Base-by-base conservation (phyloP, 306 rosid species). In the Cucumis hystrix region DNA sequence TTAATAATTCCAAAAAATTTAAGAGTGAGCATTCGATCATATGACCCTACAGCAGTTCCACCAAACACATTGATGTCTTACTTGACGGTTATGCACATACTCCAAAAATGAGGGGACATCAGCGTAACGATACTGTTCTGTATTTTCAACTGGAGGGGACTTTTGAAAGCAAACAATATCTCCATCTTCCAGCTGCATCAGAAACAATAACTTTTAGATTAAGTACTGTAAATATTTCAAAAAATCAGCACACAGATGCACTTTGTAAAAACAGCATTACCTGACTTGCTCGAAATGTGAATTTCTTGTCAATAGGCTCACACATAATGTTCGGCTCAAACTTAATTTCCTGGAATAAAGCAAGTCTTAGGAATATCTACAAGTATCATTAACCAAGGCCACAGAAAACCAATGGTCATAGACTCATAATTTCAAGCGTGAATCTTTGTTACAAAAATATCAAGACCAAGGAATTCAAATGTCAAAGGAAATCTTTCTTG, bases 241-340 rank as follows among this genome's bases (percentile, higher is more conserved):
- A 66, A 20, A n/a, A 49, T 37, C 17, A 58, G 23, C 64, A 55
- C 45, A 71, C 25, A 54, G n/a, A 15, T 33, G 54, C 67, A 66
- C 23, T 65, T 65, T 20, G 18, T 8, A 21, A 78, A 52, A 21
- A 15, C 76, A 51, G 25, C 63, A 55, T 65, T 83, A 96, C 99
- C 99, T 96, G 99, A 83, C 97, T 88, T 77, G 86, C 87, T 80
- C 92, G 88, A 84, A 96, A 96, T 52, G 93, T 88, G 81, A 82
- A 30, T 83, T 87, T 91, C 93, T 91, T 92, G 83, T 96, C 99
- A 40, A 96, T 88, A 70, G 90, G 93, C 81, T 96, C 99, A 66
- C 99, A 96, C 99, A 96, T 92, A 74, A 96, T 94, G 87, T 83
- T 83, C 47, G 99, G 99, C 80, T 96, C 98, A 79, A 91, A 92